Evolutionary conservation across 2,329 filamentous ascomycete species (phyloP).

Genomic region (Arthroderma uncinatum): DNA sequence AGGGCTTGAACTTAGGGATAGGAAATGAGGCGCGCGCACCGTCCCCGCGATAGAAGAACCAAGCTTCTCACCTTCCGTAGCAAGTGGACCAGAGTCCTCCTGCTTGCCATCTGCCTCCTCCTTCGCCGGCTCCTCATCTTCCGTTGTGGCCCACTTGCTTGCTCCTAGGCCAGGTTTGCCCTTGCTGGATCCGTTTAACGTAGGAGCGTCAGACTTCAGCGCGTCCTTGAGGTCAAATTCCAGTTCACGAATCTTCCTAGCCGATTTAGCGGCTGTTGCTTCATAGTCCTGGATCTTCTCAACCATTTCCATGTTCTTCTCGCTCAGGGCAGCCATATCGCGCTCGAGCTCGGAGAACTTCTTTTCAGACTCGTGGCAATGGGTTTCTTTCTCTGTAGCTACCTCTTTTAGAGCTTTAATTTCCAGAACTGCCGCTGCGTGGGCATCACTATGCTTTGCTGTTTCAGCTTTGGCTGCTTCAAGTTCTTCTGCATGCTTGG

Average conservation of each 20-base stretch:
- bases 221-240: constrained; percentile 16
- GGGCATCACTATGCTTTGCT: constrained; percentile 9
- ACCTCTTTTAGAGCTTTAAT: neutral
- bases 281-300: constrained; percentile 16
- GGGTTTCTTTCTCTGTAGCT: neutral
- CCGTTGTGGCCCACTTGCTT: constrained; percentile 32
- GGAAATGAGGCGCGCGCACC: constrained; percentile 36
- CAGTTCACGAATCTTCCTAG: constrained; percentile 17
- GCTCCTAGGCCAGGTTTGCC: constrained; percentile 24
- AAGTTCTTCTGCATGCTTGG: constrained; percentile 8
- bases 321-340: constrained; percentile 18
- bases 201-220: constrained; percentile 2
- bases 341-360: constrained; percentile 22
- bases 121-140: constrained; percentile 16
- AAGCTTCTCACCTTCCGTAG: constrained; percentile 38
- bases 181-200: constrained; percentile 16
- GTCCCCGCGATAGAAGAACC: constrained; percentile 39
- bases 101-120: constrained; percentile 18
- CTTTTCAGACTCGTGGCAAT: neutral
- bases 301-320: constrained; percentile 17
- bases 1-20: constrained; percentile 14
- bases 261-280: constrained; percentile 20
- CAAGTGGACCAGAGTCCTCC: constrained; percentile 26
- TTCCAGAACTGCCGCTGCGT: neutral
- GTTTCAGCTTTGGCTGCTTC: constrained; percentile 21